Conservation (phyloP, 1,139 yeast species). For the Magnusiomyces sp. region DNA sequence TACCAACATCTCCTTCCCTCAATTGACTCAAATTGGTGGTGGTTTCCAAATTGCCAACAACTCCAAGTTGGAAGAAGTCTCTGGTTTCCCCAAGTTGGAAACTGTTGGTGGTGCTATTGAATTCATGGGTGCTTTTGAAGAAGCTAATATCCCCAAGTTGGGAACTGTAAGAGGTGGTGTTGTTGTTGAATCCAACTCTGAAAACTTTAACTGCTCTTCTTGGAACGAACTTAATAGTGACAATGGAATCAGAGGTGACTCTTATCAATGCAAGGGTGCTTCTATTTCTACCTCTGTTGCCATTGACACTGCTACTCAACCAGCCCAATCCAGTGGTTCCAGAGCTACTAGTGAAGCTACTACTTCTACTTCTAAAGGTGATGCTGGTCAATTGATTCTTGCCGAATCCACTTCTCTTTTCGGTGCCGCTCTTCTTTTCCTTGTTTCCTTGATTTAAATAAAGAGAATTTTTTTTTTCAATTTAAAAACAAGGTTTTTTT, state of each 20-base stretch:
- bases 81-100: conserved; percentile 65
- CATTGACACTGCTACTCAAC: conserved; percentile 22
- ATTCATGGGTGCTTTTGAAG: conserved; percentile 69
- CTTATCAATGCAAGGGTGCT: conserved; percentile 72
- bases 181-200: conserved; percentile 58
- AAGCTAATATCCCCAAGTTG: conserved; percentile 67
- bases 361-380: conserved; percentile 37
- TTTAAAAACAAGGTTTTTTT: too few relatives aligned
- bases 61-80: conserved; percentile 53
- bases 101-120: conserved; percentile 82
- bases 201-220: conserved; percentile 70
- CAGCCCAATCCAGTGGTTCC: conserved; percentile 19
- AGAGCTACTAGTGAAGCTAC: conserved; percentile 19
- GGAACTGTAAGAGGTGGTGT: conserved; percentile 87
- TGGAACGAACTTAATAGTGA: conserved; percentile 47
- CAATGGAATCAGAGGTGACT: conserved; percentile 85
- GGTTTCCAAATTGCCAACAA: conserved; percentile 76
- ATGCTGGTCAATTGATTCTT: conserved; percentile 36
- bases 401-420: conserved; percentile 19
- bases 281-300: conserved; percentile 48
- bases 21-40: conserved; percentile 68
- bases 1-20: conserved; percentile 59
- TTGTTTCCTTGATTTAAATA: conserved; percentile 30
- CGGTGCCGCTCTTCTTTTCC: conserved; percentile 31
- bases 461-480: too few relatives aligned